Evolutionary conservation across 2,329 filamentous ascomycete genomes (phyloP).

Genomic region (Sarocladiaceae sp.): DNA sequence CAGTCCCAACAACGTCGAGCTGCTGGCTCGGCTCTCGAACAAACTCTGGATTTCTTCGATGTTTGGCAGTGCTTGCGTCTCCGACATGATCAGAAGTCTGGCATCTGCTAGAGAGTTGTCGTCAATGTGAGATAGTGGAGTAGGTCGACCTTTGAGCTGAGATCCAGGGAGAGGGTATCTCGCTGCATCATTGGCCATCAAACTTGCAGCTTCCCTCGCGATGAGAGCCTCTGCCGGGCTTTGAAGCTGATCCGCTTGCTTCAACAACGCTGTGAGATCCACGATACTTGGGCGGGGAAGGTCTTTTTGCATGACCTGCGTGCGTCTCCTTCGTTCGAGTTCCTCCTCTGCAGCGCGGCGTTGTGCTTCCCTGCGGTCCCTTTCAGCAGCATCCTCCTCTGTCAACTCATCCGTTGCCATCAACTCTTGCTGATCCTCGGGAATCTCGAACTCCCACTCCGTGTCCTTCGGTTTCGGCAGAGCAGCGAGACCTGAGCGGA

Average conservation of each 20-base stretch:
- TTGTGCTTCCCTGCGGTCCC: constrained; percentile 73
- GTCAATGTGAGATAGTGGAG: constrained; percentile 58
- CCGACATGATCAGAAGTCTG: constrained; percentile 69
- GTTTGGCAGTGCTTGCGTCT: constrained; percentile 50
- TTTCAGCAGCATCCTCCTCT: constrained; percentile 61
- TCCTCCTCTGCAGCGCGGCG: constrained; percentile 69
- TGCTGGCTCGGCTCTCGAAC: constrained; percentile 50
- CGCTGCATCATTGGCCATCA: constrained; percentile 78
- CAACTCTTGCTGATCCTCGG: constrained; percentile 71
- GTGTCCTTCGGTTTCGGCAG: constrained; percentile 90
- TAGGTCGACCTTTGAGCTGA: constrained; percentile 58
- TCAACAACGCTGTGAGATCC: constrained; percentile 65
- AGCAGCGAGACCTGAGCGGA: constrained; percentile 71
- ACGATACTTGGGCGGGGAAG: constrained; percentile 74
- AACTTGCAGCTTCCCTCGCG: constrained; percentile 68
- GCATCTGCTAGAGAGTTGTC: constrained; percentile 73
- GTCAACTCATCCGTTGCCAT: constrained; percentile 40
- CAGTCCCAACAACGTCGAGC: constrained; percentile 68
- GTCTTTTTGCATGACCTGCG: constrained; percentile 83
- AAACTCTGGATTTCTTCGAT: constrained; percentile 47
- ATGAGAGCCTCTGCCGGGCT: constrained; percentile 68
- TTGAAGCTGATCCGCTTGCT: constrained; percentile 53
- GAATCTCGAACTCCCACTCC: constrained; percentile 91
- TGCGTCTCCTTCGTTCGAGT: constrained; percentile 76
- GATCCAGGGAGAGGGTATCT: constrained; percentile 68